Conservation (phyloP, 805 yeast genomes). For the Nakazawaea populi region DNA sequence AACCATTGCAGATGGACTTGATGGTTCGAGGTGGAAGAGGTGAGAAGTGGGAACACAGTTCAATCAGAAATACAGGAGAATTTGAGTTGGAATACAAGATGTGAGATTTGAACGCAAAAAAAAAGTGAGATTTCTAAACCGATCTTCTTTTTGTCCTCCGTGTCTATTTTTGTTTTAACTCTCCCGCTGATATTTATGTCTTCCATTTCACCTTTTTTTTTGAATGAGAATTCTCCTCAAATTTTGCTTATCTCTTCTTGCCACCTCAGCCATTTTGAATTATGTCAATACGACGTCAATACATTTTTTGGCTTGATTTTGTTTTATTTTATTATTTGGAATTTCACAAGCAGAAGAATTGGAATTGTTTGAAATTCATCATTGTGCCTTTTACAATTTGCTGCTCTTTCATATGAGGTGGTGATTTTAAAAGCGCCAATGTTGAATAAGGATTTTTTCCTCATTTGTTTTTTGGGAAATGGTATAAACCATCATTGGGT, state of each 20-base stretch:
- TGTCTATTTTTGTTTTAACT: slow-evolving; percentile 5
- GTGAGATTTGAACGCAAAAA: not conserved
- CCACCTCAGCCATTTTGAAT: no score
- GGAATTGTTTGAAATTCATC: no score
- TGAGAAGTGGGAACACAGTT: slow-evolving; percentile 19
- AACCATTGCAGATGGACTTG: slow-evolving; percentile 24
- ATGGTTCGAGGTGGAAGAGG: slow-evolving; percentile 32
- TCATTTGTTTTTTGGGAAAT: slow-evolving; percentile 1
- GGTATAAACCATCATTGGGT: slow-evolving; percentile 4
- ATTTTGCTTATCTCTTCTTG: no score
- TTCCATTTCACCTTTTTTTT: not conserved
- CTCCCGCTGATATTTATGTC: slow-evolving; percentile 1
- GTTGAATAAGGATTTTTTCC: not conserved
- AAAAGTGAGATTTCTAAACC: not conserved
- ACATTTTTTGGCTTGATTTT: no score
- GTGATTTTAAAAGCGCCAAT: no score
- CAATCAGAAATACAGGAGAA: slow-evolving; percentile 15
- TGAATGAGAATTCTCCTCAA: not conserved
- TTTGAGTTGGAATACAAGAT: not conserved
- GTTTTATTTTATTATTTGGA: no score
- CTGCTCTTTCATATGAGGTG: no score
- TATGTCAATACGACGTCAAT: no score
- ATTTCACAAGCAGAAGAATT: no score
- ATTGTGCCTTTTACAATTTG: no score
- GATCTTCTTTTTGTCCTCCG: slow-evolving; percentile 1